These are phyloP conservation scores for Pezicula radicicola DNA, from an alignment of 2,329 filamentous ascomycete genomes.

Conservation along the genomic window DNA sequence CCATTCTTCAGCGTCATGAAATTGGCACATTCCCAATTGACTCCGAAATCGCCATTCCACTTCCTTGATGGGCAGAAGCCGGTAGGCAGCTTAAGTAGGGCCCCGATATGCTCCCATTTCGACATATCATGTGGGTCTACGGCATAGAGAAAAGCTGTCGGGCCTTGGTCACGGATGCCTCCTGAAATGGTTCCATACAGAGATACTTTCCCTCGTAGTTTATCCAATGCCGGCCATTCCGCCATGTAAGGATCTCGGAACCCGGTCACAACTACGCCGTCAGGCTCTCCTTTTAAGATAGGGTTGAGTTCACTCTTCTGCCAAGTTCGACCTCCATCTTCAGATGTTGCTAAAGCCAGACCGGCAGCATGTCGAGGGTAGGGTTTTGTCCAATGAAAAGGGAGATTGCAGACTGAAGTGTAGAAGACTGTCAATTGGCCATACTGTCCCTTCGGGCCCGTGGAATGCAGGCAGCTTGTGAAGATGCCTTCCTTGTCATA, in stretches of 20 bases:
- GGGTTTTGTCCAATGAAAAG: not conserved
- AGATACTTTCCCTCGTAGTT: not conserved
- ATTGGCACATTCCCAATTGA: slow-evolving; percentile 5
- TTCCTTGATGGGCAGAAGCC: not conserved
- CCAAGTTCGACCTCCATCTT: slow-evolving; percentile 1
- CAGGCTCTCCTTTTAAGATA: not conserved
- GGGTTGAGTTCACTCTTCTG: not conserved
- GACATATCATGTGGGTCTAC: not conserved
- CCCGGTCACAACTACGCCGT: not conserved
- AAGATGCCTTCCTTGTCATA: slow-evolving; percentile 1
- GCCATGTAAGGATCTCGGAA: slow-evolving; percentile 2
- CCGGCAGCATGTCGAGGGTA: not conserved
- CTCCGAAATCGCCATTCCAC: slow-evolving; percentile 3
- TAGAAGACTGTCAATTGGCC: not conserved
- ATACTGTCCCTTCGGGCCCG: not conserved
- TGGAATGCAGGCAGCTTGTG: not conserved
- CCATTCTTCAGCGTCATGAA: not conserved
- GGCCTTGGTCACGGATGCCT: not conserved
- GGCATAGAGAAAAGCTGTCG: slow-evolving; percentile 3
- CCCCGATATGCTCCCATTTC: slow-evolving; percentile 1
- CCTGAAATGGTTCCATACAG: slow-evolving; percentile 5
- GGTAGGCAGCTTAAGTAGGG: not conserved
- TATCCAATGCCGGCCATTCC: not conserved
- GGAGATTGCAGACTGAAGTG: not conserved
- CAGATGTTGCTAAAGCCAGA: not conserved